Conservation (phyloP, 768 basidiomycete species). For the Trametes cubensis region DNA sequence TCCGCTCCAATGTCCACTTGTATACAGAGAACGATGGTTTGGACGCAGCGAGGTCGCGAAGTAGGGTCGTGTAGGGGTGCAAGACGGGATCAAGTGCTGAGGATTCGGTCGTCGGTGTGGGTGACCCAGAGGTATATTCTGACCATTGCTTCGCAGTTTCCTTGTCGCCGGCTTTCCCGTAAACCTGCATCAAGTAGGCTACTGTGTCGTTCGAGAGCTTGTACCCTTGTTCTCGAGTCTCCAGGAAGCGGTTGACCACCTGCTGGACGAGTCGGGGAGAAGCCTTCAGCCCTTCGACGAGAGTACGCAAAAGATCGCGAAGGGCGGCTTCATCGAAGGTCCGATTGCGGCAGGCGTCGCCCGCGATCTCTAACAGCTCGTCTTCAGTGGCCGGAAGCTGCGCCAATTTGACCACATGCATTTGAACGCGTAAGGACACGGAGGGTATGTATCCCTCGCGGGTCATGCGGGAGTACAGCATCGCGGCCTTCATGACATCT, state of each 20-base stretch:
- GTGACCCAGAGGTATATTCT: constrained; percentile 22
- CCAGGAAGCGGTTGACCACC: constrained; percentile 22
- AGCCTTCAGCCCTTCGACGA: constrained; percentile 35
- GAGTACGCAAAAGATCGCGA: constrained; percentile 38
- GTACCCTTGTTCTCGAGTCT: constrained; percentile 10
- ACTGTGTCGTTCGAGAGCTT: constrained; percentile 21
- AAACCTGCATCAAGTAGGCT: constrained; percentile 28
- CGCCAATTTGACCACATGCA: constrained; percentile 41
- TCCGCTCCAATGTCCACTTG: constrained; percentile 36
- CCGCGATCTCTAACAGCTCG: constrained; percentile 18
- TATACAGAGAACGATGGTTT: constrained; percentile 29
- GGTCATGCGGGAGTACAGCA: constrained; percentile 47
- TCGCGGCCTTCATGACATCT: constrained; percentile 41
- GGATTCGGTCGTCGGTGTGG: constrained; percentile 25
- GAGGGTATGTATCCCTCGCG: constrained; percentile 43
- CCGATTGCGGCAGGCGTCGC: constrained; percentile 26
- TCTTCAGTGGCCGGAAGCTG: constrained; percentile 26
- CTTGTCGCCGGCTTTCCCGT: constrained; percentile 37
- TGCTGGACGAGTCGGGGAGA: constrained; percentile 22
- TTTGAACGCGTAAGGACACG: constrained; percentile 42
- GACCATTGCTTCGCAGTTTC: constrained; percentile 37
- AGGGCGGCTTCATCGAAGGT: constrained; percentile 25
- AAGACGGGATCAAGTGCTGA: constrained; percentile 30
- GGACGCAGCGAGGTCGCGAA: constrained; percentile 39
- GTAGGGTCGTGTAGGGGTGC: constrained; percentile 43